Evolutionary conservation across 768 basidiomycete species (phyloP).

Genomic region (Auriscalpium vulgare): DNA sequence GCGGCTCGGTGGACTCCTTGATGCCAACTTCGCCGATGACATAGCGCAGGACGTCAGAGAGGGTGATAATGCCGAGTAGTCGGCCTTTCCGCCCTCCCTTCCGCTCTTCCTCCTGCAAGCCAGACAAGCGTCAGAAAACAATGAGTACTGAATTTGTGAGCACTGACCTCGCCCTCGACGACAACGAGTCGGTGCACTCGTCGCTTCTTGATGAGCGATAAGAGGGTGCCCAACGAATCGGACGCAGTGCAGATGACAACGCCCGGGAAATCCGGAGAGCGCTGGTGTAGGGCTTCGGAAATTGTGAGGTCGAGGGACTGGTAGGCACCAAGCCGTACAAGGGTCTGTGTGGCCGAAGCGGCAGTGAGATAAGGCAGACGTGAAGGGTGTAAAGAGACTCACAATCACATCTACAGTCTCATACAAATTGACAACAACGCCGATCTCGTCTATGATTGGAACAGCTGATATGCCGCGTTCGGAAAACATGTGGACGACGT

Average conservation of each 20-base stretch:
- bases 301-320: constrained; percentile 94
- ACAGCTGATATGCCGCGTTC: constrained; percentile 94
- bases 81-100: constrained; percentile 77
- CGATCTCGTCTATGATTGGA: constrained; percentile 89
- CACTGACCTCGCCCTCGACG: constrained; percentile 78
- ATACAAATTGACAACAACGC: constrained; percentile 91
- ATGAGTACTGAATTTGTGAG: no score
- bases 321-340: constrained; percentile 90
- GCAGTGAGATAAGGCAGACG: not conserved
- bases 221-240: constrained; percentile 84
- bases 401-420: constrained; percentile 99
- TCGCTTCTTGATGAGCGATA: constrained; percentile 88
- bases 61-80: constrained; percentile 77
- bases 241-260: constrained; percentile 92
- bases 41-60: constrained; percentile 84
- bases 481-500: constrained; percentile 98
- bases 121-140: no score
- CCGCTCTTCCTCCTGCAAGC: constrained; percentile 65
- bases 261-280: constrained; percentile 92
- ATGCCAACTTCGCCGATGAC: constrained; percentile 44
- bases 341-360: constrained; percentile 48
- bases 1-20: constrained; percentile 8
- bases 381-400: constrained; percentile 25
- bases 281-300: constrained; percentile 83
- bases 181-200: constrained; percentile 93